These are phyloP conservation scores for Chrysochromulina parva DNA, from an alignment of 78 protist genomes.

Conservation along the genomic window DNA sequence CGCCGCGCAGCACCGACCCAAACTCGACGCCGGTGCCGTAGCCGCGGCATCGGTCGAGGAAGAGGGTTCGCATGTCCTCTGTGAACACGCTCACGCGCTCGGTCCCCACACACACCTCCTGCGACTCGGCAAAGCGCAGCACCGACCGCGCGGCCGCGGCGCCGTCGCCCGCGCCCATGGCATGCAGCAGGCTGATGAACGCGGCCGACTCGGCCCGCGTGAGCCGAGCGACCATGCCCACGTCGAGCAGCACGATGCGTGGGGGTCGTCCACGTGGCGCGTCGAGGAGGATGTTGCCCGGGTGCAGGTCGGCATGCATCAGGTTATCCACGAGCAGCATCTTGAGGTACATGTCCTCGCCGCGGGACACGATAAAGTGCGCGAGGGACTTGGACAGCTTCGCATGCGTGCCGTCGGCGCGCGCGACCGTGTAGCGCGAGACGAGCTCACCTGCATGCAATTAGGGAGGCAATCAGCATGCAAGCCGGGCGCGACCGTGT, in stretches of 20 bases:
- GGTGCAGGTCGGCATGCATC: conserved; percentile 49
- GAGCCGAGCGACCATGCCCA: background rate
- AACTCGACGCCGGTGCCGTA: conserved; percentile 14
- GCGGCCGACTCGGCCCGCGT: background rate
- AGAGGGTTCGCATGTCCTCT: background rate
- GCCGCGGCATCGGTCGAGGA: conserved; percentile 2
- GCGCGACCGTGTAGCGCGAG: too few species aligned
- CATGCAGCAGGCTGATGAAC: background rate
- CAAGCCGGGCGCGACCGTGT: background rate
- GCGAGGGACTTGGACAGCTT: too few species aligned
- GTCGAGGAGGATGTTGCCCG: background rate
- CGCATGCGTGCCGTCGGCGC: too few species aligned
- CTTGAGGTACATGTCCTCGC: conserved; percentile 34
- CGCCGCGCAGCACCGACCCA: conserved; percentile 24
- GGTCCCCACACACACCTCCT: background rate
- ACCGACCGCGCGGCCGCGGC: background rate
- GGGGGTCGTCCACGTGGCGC: background rate
- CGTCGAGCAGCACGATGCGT: conserved; percentile 13
- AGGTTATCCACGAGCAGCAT: conserved; percentile 44
- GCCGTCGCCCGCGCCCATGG: conserved; percentile 7
- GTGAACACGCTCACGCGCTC: too few species aligned
- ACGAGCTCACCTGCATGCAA: too few species aligned
- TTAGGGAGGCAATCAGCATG: too few species aligned
- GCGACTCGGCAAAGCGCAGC: background rate
- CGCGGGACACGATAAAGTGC: background rate